phyloP scores from a whole-genome alignment of 2,329 filamentous ascomycete species.

The Huntiella moniliformis region DNA sequence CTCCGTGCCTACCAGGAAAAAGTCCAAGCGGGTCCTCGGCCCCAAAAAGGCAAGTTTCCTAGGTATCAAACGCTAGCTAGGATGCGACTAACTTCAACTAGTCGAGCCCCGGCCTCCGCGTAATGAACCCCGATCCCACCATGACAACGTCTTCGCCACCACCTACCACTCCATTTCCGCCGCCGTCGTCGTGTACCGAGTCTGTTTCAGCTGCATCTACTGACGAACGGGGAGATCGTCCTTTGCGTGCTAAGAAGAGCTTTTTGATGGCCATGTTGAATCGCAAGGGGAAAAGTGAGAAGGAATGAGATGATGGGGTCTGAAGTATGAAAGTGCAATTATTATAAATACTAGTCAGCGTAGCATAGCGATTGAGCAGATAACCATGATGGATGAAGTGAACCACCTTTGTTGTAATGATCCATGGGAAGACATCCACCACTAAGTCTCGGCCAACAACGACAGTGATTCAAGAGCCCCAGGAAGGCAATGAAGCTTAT shows the following conservation, averaged over 20 bases:
- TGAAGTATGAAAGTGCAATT: background rate
- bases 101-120: background rate
- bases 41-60: background rate
- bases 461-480: no score
- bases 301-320: background rate
- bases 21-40: background rate
- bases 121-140: background rate
- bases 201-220: background rate
- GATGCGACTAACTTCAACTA: background rate
- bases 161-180: background rate
- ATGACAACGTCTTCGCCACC: background rate
- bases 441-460: no score
- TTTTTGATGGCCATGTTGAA: conserved; percentile 27
- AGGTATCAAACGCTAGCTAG: background rate
- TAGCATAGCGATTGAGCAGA: no score
- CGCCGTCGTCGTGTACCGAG: background rate
- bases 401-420: no score
- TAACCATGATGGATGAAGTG: no score
- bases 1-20: background rate
- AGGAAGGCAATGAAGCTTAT: no score
- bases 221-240: background rate
- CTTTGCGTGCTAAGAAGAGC: conserved; percentile 25
- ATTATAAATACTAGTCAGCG: no score
- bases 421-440: no score
- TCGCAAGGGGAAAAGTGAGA: conserved; percentile 1